Percentiles rank a stretch among this genome's conserved stretches.
Evolutionary conservation across 306 rosid genomes (phyloP).

Genomic region (Ceratonia siliqua): DNA sequence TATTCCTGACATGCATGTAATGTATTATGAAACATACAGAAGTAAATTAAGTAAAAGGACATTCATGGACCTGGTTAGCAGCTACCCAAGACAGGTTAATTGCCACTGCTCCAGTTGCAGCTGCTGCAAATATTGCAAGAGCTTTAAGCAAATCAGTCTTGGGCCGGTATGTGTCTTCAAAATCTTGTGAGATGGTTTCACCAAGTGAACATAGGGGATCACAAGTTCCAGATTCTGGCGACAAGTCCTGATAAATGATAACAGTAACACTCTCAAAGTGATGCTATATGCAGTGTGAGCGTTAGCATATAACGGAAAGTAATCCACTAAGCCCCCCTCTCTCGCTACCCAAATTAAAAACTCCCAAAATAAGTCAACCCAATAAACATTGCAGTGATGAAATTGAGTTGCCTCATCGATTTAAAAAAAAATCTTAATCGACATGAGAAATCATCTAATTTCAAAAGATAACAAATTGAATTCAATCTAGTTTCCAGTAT

Average conservation of each 20-base stretch:
- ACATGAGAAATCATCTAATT: neutral
- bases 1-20: constrained; percentile 4
- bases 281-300: constrained; percentile 23
- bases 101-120: constrained; percentile 74
- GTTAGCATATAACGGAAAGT: constrained; percentile 13
- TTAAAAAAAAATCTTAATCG: neutral
- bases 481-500: neutral
- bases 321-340: neutral
- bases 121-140: constrained; percentile 68
- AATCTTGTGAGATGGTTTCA: constrained; percentile 68
- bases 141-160: constrained; percentile 88
- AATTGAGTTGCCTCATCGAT: neutral
- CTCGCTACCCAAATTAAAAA: too few relatives aligned
- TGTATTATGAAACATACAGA: constrained; percentile 9
- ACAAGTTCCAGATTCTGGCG: constrained; percentile 58
- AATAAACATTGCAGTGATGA: neutral
- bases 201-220: constrained; percentile 87
- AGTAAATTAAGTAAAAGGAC: constrained; percentile 23
- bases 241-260: constrained; percentile 58
- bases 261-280: constrained; percentile 35
- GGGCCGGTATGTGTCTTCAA: constrained; percentile 64
- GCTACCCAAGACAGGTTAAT: constrained; percentile 97
- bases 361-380: neutral
- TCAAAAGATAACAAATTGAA: neutral
- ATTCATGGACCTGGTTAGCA: constrained; percentile 76